Evolutionary conservation across 208 protist genomes (phyloP), one percentile per base, ranked within the genome.

Genomic region (Naegleria gruberi): DNA sequence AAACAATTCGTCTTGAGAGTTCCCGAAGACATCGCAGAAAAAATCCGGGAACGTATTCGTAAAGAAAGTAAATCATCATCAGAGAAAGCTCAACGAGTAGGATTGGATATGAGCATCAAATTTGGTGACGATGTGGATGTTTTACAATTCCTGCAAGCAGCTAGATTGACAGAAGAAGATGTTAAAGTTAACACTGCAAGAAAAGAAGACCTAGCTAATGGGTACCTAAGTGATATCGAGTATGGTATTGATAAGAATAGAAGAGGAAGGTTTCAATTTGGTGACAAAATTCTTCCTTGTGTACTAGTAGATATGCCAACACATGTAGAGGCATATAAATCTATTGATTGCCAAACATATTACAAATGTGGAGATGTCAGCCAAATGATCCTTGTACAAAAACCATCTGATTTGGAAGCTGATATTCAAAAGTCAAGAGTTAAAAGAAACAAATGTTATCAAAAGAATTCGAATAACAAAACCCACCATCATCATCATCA

Each of bases 301-400:
- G 12, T 17, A 40, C n/a, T 87, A 19, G 41, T 87, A 10, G 82
- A 87, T 87, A 6, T 87, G 15, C 82, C 82, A 45, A 55, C 43
- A 12, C 12, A 45, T 19, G 40, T 55, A 34, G 82, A 87, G 40
- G 82, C 82, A 45, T 87, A 87, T 34, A 87, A 87, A 40, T 55
- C 43, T 0, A 37, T 87, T n/a, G 82, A 87, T 51, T 87, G 17
- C 2, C 12, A 41, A 40, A 87, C 82, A 34, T 87, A 87, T 40
- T 87, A 55, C n/a, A 87, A 87, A 51, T 37, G 37, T 41, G 82
- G 82, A n/a, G 82, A 87, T 17, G 43, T 87, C 12, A 45, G 37
- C 3, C 82, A 87, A 87, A 87, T 87, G 82, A 87, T 87, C 43
- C 1, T 87, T 55, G 82, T 87, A 65, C 51, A 65, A 19, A 65